These are phyloP conservation scores for Mycosarcoma mackinlayi DNA, from an alignment of 1,284 basidiomycete species.

Conservation along the genomic window DNA sequence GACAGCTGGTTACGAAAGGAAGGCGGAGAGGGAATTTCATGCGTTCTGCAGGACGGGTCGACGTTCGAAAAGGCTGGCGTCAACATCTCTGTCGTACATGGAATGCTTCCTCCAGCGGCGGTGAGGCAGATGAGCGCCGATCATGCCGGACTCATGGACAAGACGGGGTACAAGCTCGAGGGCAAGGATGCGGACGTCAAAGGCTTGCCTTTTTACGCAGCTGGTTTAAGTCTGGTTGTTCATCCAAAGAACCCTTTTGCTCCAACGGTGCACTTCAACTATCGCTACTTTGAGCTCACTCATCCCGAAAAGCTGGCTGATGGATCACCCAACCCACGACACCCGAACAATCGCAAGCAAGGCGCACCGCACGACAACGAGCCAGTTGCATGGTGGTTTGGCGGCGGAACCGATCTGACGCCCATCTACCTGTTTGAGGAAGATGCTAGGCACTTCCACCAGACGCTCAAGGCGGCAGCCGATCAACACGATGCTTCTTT, in stretches of 20 bases:
- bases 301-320: conserved; percentile 65
- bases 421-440: conserved; percentile 90
- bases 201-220: conserved; percentile 90
- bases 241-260: conserved; percentile 87
- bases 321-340: conserved; percentile 64
- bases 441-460: conserved; percentile 89
- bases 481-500: conserved; percentile 78
- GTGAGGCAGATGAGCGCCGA: conserved; percentile 94
- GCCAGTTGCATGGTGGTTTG: conserved; percentile 94
- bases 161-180: conserved; percentile 60
- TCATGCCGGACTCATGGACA: conserved; percentile 74
- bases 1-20: conserved; percentile 86
- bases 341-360: conserved; percentile 42
- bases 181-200: conserved; percentile 72
- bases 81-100: conserved; percentile 92
- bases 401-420: conserved; percentile 94
- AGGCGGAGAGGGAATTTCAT: conserved; percentile 88
- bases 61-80: conserved; percentile 96
- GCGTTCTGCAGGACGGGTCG: conserved; percentile 80
- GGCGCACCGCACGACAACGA: conserved; percentile 43
- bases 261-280: conserved; percentile 92
- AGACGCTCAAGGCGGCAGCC: conserved; percentile 80
- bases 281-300: conserved; percentile 88
- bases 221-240: conserved; percentile 89
- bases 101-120: conserved; percentile 84